Evolutionary conservation across 768 basidiomycete genomes (phyloP), one percentile per base, ranked within the genome.

Genomic region (Lactifluus rugatus): DNA sequence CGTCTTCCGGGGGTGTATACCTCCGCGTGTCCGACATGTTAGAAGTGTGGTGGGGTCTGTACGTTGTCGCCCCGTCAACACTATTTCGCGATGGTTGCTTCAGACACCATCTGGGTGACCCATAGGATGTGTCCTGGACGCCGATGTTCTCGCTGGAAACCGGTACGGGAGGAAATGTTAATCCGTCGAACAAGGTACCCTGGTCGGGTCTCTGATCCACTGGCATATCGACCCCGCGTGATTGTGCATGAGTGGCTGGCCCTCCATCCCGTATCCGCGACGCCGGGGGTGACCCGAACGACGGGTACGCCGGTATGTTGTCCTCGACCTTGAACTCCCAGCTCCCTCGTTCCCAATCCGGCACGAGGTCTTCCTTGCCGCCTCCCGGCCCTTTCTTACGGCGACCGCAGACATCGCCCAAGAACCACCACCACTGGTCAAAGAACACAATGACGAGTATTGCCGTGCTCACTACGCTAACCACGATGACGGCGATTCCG

Each of bases 381-480:
- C 42, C 5, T 31, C 55, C 60, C 9, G 59, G 57, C 7, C 66
- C 66, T 32, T 48, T 68, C 68, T 42, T 42, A 48, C 66, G 62
- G 7, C 78, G 75, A 56, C 75, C 74, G 21, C 80, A 45, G 48
- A 80, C 64, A 47, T 81, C 82, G 36, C 75, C 70, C 52, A 84
- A 53, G 68, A 86, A 82, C 25, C 78, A 75, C 77, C 78, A 82
- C 77, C 85, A 83, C 36, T 81, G 77, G 70, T 89, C 85, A 70
- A 86, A 87, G 70, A 84, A 88, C 28, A 83, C 77, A 54, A 81
- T 71, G 8, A 76, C 71, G 49, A 87, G 73, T 62, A 85, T 76
- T 50, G 78, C 70, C 2, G 72, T 74, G 26, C 76, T 82, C 52
- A 88, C 72, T 37, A 80, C 74, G 48, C 76, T 81, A 64, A 89